Evolutionary conservation across 169 alveolate genomes (phyloP).

Genomic region (Theileria orientalis): DNA sequence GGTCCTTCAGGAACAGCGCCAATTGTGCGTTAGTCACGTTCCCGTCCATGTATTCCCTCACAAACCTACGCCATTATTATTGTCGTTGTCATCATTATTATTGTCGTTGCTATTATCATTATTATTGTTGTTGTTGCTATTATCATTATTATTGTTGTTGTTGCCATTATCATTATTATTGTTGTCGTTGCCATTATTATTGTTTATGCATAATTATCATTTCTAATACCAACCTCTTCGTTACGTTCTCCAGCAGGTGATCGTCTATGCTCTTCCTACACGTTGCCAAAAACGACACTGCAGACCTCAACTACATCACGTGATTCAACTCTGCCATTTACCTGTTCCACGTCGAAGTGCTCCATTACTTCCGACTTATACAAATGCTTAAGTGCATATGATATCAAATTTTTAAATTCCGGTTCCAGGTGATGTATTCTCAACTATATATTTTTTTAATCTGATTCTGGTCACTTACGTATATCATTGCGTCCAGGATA

Average conservation of each 20-base stretch:
- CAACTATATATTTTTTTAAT: neutral
- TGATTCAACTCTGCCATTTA: neutral
- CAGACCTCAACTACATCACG: conserved; percentile 24
- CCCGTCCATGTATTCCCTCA: conserved; percentile 42
- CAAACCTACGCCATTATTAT: neutral
- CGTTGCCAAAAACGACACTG: conserved; percentile 35
- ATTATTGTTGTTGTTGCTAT: neutral
- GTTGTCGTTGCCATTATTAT: too few relatives aligned
- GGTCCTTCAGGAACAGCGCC: conserved; percentile 56
- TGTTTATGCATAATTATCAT: too few relatives aligned
- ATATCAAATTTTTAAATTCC: conserved; percentile 18
- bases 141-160: neutral
- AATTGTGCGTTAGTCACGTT: conserved; percentile 21
- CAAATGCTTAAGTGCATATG: conserved; percentile 45
- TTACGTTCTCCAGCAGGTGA: conserved; percentile 29
- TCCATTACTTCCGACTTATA: conserved; percentile 21
- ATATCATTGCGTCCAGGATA: conserved; percentile 56
- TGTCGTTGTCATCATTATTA: neutral
- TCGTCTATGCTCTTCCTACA: conserved; percentile 32
- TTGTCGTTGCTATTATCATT: neutral
- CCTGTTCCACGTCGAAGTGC: conserved; percentile 60
- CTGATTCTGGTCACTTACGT: neutral
- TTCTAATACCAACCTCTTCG: conserved; percentile 13
- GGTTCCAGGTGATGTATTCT: conserved; percentile 49
- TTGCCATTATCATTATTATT: neutral